Evolutionary conservation across 2,329 filamentous ascomycete genomes (phyloP), one percentile per base, ranked within the genome.

Genomic region (Stylonectria norvegica): DNA sequence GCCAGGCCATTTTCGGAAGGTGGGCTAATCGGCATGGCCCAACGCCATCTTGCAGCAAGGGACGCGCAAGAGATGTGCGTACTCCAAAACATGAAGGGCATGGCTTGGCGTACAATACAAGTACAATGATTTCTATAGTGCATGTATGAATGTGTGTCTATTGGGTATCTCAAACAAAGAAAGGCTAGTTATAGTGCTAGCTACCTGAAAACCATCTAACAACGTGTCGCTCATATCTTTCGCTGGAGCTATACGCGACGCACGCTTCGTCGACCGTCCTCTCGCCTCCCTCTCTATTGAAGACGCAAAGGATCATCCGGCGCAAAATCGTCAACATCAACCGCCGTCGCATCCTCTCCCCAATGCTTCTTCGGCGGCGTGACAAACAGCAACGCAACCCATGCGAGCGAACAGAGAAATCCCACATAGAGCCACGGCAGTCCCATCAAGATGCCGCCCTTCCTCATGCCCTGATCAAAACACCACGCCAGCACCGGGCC

Each of bases 401-500:
- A 55, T 5, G 62, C 51, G 1, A 63, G 2, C 2, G 32, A 34
- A 5, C 52, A 62, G 5, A 68, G 45, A 10, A 59, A 42, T 1
- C 58, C 56, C 12, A 68, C 47, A 34, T 70, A 70, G 33, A 68
- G 59, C 59, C 63, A 70, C 4, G 67, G 67, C 40, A 69, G 19
- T 0, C 67, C 67, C 22, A 55, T 66, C 60, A 60, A 65, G 1
- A 59, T 14, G 0, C 66, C 65, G 40, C 60, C 64, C 36, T 37
- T 52, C 34, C 60, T 55, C 47, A 70, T 28, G 0, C 68, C 67
- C 10, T 52, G 37, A 4, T 62, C 60, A 36, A 70, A 70, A 16
- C 55, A 62, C 55, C 60, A 63, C 0, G 68, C 68, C 30, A 70
- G 39, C 6, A 62, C 62, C 0, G 68, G 68, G 1, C 63, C 66